These are phyloP conservation scores for Annulohypoxylon maeteangense DNA, from an alignment of 495 filamentous ascomycete species.

Conservation along the genomic window DNA sequence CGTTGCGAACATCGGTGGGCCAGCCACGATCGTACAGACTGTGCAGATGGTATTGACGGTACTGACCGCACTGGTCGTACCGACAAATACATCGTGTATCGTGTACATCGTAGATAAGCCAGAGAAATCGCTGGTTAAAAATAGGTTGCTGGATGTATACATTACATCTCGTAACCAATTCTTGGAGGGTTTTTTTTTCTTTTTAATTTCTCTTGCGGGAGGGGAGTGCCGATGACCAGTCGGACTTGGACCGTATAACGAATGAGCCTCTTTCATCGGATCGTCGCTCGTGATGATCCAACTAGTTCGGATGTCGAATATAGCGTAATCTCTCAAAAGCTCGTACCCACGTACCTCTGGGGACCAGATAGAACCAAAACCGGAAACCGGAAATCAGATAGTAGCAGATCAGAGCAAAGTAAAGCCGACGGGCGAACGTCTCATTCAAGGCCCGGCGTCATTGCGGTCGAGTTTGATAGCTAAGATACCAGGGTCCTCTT, in stretches of 20 bases:
- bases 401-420: slow-evolving; percentile 2
- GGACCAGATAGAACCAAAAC: background rate
- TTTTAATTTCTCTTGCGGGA: background rate
- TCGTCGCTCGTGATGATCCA: slow-evolving; percentile 11
- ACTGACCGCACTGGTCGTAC: background rate
- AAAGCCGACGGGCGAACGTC: slow-evolving; percentile 31
- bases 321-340: slow-evolving; percentile 17
- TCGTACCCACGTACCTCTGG: background rate
- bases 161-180: slow-evolving; percentile 35
- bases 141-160: slow-evolving; percentile 19
- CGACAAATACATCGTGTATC: background rate
- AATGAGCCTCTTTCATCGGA: slow-evolving; percentile 11
- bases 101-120: slow-evolving; percentile 37
- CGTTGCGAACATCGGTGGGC: slow-evolving; percentile 43
- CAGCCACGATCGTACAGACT: slow-evolving; percentile 17
- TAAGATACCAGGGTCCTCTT: slow-evolving; percentile 28
- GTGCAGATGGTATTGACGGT: background rate
- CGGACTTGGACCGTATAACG: slow-evolving; percentile 17
- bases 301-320: slow-evolving; percentile 18
- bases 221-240: slow-evolving; percentile 17
- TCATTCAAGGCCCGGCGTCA: slow-evolving; percentile 31
- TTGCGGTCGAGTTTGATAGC: slow-evolving; percentile 39
- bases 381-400: background rate
- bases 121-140: slow-evolving; percentile 18
- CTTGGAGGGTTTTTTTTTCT: background rate